phyloP scores from a whole-genome alignment of 257 asterid species.

The Verbena officinalis region DNA sequence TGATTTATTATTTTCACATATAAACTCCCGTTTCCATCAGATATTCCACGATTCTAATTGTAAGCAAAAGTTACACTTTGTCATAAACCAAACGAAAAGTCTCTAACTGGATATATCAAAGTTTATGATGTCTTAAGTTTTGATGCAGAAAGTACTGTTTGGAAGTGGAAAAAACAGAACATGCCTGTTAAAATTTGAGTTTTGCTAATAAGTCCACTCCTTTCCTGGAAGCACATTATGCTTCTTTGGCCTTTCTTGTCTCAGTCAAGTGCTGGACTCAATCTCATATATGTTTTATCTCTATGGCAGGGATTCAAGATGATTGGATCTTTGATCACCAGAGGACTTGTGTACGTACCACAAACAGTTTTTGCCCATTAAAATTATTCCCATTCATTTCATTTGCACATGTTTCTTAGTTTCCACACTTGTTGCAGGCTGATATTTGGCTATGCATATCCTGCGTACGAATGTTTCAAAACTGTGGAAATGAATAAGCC shows the following conservation, averaged over 20 bases:
- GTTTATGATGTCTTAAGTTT: conserved; percentile 7
- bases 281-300: conserved; percentile 22
- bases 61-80: background rate
- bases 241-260: background rate
- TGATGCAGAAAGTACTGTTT: conserved; percentile 1
- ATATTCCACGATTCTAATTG: background rate
- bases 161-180: background rate
- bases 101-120: background rate
- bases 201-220: background rate
- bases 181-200: conserved; percentile 4
- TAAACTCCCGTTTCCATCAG: background rate
- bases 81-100: background rate
- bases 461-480: conserved; percentile 89
- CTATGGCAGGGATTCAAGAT: conserved; percentile 65
- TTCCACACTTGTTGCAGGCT: conserved; percentile 53
- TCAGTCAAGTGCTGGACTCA: background rate
- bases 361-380: conserved; percentile 1
- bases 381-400: conserved; percentile 4
- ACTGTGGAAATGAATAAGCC: conserved; percentile 90
- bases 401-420: conserved; percentile 24
- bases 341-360: conserved; percentile 75
- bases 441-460: conserved; percentile 88
- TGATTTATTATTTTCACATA: conserved; percentile 4
- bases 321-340: conserved; percentile 86
- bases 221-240: background rate